Evolutionary conservation across 495 filamentous ascomycete species (phyloP).

Genomic region (Amniculicola lignicola): DNA sequence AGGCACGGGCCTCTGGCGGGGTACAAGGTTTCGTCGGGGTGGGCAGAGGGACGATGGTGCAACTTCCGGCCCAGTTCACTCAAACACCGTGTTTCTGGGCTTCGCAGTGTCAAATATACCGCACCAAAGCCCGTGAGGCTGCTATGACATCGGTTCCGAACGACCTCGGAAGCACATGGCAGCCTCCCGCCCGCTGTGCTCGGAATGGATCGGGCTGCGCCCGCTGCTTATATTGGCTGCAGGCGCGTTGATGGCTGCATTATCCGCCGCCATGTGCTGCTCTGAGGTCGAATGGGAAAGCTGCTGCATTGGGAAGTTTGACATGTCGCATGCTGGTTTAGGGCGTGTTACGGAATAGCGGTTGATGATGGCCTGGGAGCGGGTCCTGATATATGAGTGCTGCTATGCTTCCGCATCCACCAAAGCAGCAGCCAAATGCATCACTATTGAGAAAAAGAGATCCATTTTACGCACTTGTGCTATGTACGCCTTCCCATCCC

Average conservation of each 20-base stretch:
- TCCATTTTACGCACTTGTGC: background rate
- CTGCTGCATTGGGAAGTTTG: background rate
- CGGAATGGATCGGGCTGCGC: conserved; percentile 19
- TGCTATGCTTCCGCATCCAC: too few relatives aligned
- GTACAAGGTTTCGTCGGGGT: conserved; percentile 7
- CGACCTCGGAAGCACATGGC: conserved; percentile 13
- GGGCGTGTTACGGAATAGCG: too few relatives aligned
- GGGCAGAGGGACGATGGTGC: background rate
- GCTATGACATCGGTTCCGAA: conserved; percentile 5
- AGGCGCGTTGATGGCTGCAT: conserved; percentile 11
- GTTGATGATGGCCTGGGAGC: too few relatives aligned
- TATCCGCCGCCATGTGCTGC: too few relatives aligned
- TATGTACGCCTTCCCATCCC: conserved; percentile 18
- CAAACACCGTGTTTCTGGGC: background rate
- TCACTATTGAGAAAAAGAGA: too few relatives aligned
- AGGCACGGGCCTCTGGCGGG: conserved; percentile 25
- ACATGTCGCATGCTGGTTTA: too few relatives aligned
- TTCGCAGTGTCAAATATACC: conserved; percentile 4
- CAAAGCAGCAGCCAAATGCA: too few relatives aligned
- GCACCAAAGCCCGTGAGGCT: background rate
- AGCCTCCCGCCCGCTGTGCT: background rate
- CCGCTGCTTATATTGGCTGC: background rate
- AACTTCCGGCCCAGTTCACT: background rate
- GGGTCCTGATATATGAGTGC: too few relatives aligned
- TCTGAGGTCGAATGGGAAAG: background rate